phyloP scores from a whole-genome alignment of 2,329 filamentous ascomycete species.

The Tolypocladium capitatum region DNA sequence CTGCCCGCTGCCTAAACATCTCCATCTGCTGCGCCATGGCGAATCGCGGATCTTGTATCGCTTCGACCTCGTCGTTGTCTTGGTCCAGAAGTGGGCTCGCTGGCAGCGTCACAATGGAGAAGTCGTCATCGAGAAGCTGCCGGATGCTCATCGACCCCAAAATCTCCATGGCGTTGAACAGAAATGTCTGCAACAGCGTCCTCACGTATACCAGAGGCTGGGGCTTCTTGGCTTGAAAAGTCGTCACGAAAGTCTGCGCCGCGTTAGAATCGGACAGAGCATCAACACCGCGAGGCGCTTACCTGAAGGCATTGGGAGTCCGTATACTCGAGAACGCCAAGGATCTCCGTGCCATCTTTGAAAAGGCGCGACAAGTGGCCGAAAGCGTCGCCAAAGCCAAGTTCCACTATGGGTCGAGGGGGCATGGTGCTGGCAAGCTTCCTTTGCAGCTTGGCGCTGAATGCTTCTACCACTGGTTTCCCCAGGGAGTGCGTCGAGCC shows the following conservation, averaged over 20 bases:
- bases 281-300: slow-evolving; percentile 13
- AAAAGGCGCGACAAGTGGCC: slow-evolving; percentile 57
- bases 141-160: slow-evolving; percentile 56
- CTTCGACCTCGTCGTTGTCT: slow-evolving; percentile 62
- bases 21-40: slow-evolving; percentile 65
- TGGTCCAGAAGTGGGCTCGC: slow-evolving; percentile 57
- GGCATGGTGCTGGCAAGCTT: slow-evolving; percentile 87
- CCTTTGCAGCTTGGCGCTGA: slow-evolving; percentile 84
- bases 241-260: slow-evolving; percentile 54
- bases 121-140: slow-evolving; percentile 66
- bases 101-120: slow-evolving; percentile 65
- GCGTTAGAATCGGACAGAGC: neutral
- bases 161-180: slow-evolving; percentile 61
- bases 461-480: slow-evolving; percentile 58
- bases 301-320: slow-evolving; percentile 60
- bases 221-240: slow-evolving; percentile 66
- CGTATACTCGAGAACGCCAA: slow-evolving; percentile 52
- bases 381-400: slow-evolving; percentile 60
- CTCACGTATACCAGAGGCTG: slow-evolving; percentile 76
- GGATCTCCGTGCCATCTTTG: slow-evolving; percentile 56
- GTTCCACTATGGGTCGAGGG: slow-evolving; percentile 73
- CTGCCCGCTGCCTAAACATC: slow-evolving; percentile 44
- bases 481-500: slow-evolving; percentile 48
- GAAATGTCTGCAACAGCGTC: slow-evolving; percentile 60
- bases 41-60: slow-evolving; percentile 59